Evolutionary conservation across 2,329 filamentous ascomycete genomes (phyloP).

Genomic region (Aspergillus piperis): DNA sequence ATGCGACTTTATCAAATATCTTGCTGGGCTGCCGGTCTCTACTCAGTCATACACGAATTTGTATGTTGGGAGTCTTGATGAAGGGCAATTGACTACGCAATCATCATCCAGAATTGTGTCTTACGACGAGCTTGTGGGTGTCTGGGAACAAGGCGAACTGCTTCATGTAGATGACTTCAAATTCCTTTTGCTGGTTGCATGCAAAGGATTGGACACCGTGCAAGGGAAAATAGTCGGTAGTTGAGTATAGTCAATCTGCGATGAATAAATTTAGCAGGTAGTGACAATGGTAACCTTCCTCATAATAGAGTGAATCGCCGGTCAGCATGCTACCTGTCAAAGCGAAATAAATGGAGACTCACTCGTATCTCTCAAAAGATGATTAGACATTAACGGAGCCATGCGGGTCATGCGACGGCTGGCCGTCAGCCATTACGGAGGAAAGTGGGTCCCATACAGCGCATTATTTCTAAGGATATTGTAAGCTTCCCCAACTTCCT

Average conservation of each 20-base stretch:
- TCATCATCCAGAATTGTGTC: background rate
- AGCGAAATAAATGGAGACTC: background rate
- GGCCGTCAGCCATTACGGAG: background rate
- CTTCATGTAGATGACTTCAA: background rate
- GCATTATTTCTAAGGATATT: background rate
- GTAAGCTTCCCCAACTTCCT: background rate
- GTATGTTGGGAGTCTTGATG: background rate
- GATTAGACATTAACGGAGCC: background rate
- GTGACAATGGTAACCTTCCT: too few species aligned
- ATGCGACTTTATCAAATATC: constrained; percentile 7
- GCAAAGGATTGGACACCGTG: background rate
- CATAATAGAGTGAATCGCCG: too few species aligned
- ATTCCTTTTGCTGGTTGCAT: constrained; percentile 3
- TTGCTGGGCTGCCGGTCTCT: constrained; percentile 6
- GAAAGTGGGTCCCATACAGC: background rate
- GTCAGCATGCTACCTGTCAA: background rate
- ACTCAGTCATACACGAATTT: background rate
- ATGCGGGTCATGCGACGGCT: background rate
- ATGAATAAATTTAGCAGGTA: too few species aligned
- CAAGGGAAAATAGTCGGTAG: background rate
- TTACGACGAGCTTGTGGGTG: constrained; percentile 5
- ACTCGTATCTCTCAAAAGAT: background rate
- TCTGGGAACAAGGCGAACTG: constrained; percentile 3
- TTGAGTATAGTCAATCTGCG: background rate
- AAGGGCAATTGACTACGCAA: too few species aligned